Evolutionary conservation across 768 basidiomycete species (phyloP), one percentile per base, ranked within the genome.

Genomic region (Polyporus arcularius): DNA sequence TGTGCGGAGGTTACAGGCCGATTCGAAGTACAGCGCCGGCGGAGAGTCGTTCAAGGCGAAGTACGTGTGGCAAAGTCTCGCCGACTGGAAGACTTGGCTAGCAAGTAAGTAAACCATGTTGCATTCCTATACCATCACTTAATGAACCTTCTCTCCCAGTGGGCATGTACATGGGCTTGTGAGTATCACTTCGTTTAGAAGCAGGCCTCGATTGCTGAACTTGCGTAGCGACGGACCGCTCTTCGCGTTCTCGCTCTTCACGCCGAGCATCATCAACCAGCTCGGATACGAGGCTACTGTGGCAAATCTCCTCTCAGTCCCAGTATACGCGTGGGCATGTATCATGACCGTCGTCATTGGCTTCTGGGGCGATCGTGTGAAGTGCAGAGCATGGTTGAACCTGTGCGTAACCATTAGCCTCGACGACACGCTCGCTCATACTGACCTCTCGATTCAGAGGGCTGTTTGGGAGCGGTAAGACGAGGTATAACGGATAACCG

Each of bases 261-360:
- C 77, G 7, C 79, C 78, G 1, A 78, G 76, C 7, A 79, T 80
- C 58, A 74, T 81, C 57, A 75, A 72, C 53, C 77, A 88, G 77
- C 85, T 86, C 82, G 87, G 86, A 4, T 89, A 81, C 74, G 71
- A 74, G 41, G 84, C 88, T 11, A 90, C 87, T 1, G 72, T 77
- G 28, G 88, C 90, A 2, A 92, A 92, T 67, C 71, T 92, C 11
- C 76, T 93, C 15, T 88, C 88, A 0, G 89, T 92, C 4, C 90
- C 90, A 1, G 87, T 91, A 31, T 92, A 92, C 68, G 82, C 80
- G 5, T 89, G 87, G 82, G 84, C 86, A 18, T 88, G 88, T 65
- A 70, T 89, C 40, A 75, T 89, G 67, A 92, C 90, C 4, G 79
- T 82, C 61, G 58, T 76, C 35, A 74, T 89, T 48, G 89, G 89